Base-by-base conservation (phyloP, 129 eudicot genomes). In the Artemisia annua region DNA sequence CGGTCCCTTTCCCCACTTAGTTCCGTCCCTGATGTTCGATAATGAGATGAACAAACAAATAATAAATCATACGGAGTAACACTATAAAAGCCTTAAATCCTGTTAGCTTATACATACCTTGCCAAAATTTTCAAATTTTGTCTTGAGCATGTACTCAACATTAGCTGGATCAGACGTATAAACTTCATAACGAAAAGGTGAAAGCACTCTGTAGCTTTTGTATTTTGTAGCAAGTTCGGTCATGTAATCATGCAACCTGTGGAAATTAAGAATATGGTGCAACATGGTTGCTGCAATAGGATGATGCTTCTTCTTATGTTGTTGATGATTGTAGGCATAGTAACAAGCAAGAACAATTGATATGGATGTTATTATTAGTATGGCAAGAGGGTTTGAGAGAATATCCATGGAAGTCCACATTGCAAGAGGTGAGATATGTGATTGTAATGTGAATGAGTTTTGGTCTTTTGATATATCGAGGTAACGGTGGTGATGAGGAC, bases 171-270 rank as follows among this genome's bases (percentile, higher is more conserved):
- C 76, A 48, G 67, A 78, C 52, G 96, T 88, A 55, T 75, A 86
- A 76, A 88, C 70, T 57, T 88, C 91, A 52, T 67, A 59, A 10
- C 85, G 63, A 2, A 76, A 85, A 35, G 85, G 91, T 59, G 49
- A 28, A 24, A 83, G 50, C 26, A 88, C 26, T 48, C 95, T 71
- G 81, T 85, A 88, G 16, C 88, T 88, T 43, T 24, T 79, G 73
- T 85, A 39, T 32, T 81, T 81, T 8, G 63, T 11, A 16, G 95
- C 88, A 11, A 83, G 85, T 70, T 85, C 85, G 46, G 95, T 85
- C 90, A 88, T 80, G 87, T 83, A 88, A 58, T 88, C 81, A 54
- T 88, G 88, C 58, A 83, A 71, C 81, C 87, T 75, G 39, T 78
- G 15, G 83, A 83, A 88, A 63, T 88, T 80, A 6, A 72, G 1